Percentiles rank a stretch among this genome's conserved stretches.
phyloP scores from a whole-genome alignment of 78 protist genomes.

The slime mould (Dictyostelium discoideum) region DNA sequence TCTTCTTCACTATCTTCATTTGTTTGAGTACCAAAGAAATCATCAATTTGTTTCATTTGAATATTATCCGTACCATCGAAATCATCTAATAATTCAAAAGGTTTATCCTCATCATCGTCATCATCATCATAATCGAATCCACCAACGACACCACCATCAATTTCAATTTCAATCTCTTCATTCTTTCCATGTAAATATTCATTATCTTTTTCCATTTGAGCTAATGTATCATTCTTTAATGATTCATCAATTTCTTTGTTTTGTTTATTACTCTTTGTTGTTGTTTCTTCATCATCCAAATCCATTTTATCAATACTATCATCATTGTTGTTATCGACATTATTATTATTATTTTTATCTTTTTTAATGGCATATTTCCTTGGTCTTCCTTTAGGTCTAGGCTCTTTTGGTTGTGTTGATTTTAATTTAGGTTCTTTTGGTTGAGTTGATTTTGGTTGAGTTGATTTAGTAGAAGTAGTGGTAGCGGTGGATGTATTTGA shows the following conservation, averaged over 20 bases:
- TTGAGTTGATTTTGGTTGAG: neutral
- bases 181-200: neutral
- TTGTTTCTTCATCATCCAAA: neutral
- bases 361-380: neutral
- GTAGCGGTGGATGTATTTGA: too few species aligned
- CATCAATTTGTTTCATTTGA: slow-evolving; percentile 1
- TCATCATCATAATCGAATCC: neutral
- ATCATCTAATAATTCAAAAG: neutral
- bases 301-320: neutral
- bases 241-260: neutral
- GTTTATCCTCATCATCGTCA: neutral
- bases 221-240: neutral
- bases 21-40: neutral
- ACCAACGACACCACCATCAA: neutral
- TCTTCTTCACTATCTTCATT: slow-evolving; percentile 2
- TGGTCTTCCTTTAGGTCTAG: neutral
- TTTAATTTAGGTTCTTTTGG: too few species aligned
- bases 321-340: neutral
- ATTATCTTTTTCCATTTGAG: slow-evolving; percentile 8
- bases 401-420: neutral
- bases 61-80: neutral
- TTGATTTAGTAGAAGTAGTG: neutral
- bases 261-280: neutral
- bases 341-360: neutral
- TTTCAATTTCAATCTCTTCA: neutral